phyloP scores from a whole-genome alignment of 495 filamentous ascomycete species.

The Daldinia loculata region DNA sequence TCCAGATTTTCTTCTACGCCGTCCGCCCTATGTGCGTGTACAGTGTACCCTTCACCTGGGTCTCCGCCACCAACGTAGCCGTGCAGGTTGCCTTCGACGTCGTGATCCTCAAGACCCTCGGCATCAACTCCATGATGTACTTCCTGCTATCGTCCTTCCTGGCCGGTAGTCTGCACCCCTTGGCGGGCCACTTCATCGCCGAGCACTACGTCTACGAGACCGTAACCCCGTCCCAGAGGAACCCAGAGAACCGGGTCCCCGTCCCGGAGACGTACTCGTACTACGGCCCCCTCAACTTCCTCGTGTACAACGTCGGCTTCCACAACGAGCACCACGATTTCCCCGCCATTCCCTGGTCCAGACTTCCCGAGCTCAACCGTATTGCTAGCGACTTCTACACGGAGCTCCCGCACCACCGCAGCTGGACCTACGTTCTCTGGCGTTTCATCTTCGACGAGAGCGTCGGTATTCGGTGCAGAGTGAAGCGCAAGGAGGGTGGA shows the following conservation, averaged over 20 bases:
- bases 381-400: slow-evolving; percentile 95
- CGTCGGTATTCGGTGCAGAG: slow-evolving; percentile 88
- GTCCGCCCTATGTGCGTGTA: slow-evolving; percentile 97
- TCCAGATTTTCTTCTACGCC: slow-evolving; percentile 99
- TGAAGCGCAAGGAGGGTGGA: slow-evolving; percentile 87
- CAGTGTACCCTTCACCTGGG: slow-evolving; percentile 82
- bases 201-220: slow-evolving; percentile 98
- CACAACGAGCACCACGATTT: slow-evolving; percentile 99
- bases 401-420: slow-evolving; percentile 83
- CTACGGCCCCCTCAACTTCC: slow-evolving; percentile 89
- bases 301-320: slow-evolving; percentile 96
- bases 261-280: slow-evolving; percentile 97
- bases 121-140: slow-evolving; percentile 74
- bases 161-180: slow-evolving; percentile 91
- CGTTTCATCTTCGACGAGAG: slow-evolving; percentile 90
- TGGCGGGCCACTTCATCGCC: slow-evolving; percentile 97
- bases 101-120: slow-evolving; percentile 63
- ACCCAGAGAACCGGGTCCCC: slow-evolving; percentile 66
- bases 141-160: slow-evolving; percentile 88
- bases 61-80: slow-evolving; percentile 82
- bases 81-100: slow-evolving; percentile 82
- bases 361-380: slow-evolving; percentile 73
- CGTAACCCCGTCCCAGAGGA: slow-evolving; percentile 63
- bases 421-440: slow-evolving; percentile 94
- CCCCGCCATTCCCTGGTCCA: slow-evolving; percentile 94